Evolutionary conservation across 345 rosid species (phyloP).

Genomic region (Brassica carinata): DNA sequence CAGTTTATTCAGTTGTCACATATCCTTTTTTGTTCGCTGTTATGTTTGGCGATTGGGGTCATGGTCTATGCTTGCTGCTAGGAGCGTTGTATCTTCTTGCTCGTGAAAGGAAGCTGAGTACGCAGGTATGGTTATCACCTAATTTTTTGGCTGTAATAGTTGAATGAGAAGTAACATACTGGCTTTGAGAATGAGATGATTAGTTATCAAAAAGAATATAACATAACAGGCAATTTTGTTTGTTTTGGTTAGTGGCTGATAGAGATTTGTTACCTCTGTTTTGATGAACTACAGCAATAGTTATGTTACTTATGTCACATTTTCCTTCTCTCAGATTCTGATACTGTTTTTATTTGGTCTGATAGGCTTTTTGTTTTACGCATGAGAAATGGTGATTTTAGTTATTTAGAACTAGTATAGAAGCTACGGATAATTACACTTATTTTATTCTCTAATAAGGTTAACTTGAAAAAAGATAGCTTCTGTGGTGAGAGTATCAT

Average conservation of each 20-base stretch:
- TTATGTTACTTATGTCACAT: constrained; percentile 9
- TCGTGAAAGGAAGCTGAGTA: constrained; percentile 72
- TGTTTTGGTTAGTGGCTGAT: constrained; percentile 11
- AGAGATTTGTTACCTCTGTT: background rate
- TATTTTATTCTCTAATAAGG: background rate
- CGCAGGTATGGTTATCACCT: constrained; percentile 56
- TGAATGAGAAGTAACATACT: background rate
- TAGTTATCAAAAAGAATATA: background rate
- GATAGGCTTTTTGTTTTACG: background rate
- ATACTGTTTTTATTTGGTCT: background rate
- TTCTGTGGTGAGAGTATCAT: background rate
- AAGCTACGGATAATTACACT: background rate
- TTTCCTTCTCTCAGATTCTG: constrained; percentile 6
- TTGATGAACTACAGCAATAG: constrained; percentile 13
- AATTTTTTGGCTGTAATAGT: background rate
- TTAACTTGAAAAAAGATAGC: background rate
- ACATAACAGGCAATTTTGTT: constrained; percentile 2
- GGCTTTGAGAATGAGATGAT: constrained; percentile 16
- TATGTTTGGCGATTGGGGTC: constrained; percentile 99
- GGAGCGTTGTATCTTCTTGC: constrained; percentile 90
- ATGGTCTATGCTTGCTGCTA: constrained; percentile 91
- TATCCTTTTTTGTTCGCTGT: constrained; percentile 99
- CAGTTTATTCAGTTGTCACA: constrained; percentile 81
- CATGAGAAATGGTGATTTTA: background rate
- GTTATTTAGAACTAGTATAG: background rate